These are phyloP conservation scores for Russula sp. DNA, from an alignment of 768 basidiomycete genomes.

Conservation along the genomic window DNA sequence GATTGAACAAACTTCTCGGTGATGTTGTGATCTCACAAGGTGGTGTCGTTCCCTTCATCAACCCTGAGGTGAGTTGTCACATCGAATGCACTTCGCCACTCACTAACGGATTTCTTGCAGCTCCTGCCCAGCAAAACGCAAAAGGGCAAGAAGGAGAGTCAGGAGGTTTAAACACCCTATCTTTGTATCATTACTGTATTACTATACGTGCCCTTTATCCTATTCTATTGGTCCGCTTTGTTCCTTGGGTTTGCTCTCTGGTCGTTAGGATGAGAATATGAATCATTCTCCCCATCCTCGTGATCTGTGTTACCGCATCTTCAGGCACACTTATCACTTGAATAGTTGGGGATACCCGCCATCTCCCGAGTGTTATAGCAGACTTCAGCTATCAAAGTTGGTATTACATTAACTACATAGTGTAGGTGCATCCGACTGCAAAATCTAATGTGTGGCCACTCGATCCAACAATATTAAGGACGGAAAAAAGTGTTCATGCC, in stretches of 20 bases:
- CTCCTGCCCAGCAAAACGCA: conserved; percentile 49
- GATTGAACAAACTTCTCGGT: conserved; percentile 67
- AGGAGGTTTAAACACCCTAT: conserved; percentile 41
- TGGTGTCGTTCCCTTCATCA: conserved; percentile 84
- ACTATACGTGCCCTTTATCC: conserved; percentile 16
- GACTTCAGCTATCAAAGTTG: neutral
- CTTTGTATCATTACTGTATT: conserved; percentile 27
- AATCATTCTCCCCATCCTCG: neutral
- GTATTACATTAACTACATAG: neutral
- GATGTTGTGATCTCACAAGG: conserved; percentile 93
- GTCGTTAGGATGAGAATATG: neutral
- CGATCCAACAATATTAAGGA: neutral
- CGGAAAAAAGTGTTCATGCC: conserved; percentile 21
- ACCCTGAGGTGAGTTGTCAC: conserved; percentile 38
- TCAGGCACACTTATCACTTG: neutral
- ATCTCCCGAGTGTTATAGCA: neutral
- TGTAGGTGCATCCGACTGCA: no score
- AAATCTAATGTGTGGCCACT: neutral
- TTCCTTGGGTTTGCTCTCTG: neutral
- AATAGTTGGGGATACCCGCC: neutral
- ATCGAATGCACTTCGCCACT: neutral
- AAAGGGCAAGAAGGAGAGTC: conserved; percentile 52
- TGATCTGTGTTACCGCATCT: neutral
- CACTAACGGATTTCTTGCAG: conserved; percentile 24
- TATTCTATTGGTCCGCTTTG: conserved; percentile 6